Conservation (phyloP, 2,329 filamentous ascomycete genomes). For the Chrysoporthe cubensis region DNA sequence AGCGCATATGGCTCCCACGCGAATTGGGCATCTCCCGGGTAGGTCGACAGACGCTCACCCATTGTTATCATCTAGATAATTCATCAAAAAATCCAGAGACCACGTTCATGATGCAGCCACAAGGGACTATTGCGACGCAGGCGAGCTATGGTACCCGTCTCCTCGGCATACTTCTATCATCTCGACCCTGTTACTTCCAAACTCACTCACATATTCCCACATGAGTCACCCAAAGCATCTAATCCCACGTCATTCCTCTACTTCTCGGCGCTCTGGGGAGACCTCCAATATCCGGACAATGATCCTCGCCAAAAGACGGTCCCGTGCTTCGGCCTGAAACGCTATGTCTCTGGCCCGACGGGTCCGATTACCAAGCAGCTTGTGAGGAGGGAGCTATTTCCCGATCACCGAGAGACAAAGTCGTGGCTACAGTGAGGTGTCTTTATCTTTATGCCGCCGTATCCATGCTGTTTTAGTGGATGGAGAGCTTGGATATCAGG, state of each 20-base stretch:
- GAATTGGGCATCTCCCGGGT: slow-evolving; percentile 40
- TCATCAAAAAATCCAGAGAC: slow-evolving; percentile 27
- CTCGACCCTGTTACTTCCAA: slow-evolving; percentile 35
- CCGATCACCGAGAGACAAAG: slow-evolving; percentile 33
- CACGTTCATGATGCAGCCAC: slow-evolving; percentile 40
- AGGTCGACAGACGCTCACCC: neutral
- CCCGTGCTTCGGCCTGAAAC: slow-evolving; percentile 39
- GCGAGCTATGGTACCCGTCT: slow-evolving; percentile 40
- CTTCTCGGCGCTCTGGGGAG: slow-evolving; percentile 41
- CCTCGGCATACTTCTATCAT: slow-evolving; percentile 42
- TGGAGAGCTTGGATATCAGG: slow-evolving; percentile 39
- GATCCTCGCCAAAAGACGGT: slow-evolving; percentile 40
- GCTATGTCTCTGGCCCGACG: slow-evolving; percentile 39
- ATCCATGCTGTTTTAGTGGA: slow-evolving; percentile 41
- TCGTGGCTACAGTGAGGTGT: slow-evolving; percentile 38
- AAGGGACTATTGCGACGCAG: slow-evolving; percentile 41
- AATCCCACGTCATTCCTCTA: slow-evolving; percentile 43
- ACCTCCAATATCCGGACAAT: slow-evolving; percentile 36
- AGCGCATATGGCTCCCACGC: slow-evolving; percentile 43
- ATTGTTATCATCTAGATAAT: neutral
- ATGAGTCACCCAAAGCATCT: slow-evolving; percentile 12
- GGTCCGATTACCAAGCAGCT: slow-evolving; percentile 41
- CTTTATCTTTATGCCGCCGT: slow-evolving; percentile 35
- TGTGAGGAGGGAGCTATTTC: slow-evolving; percentile 38
- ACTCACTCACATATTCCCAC: slow-evolving; percentile 31